A percentile compares a stretch with the other conserved stretches of the same genome.
Evolutionary conservation across 768 basidiomycete species (phyloP).

Genomic region (Pulveroboletus sp.): DNA sequence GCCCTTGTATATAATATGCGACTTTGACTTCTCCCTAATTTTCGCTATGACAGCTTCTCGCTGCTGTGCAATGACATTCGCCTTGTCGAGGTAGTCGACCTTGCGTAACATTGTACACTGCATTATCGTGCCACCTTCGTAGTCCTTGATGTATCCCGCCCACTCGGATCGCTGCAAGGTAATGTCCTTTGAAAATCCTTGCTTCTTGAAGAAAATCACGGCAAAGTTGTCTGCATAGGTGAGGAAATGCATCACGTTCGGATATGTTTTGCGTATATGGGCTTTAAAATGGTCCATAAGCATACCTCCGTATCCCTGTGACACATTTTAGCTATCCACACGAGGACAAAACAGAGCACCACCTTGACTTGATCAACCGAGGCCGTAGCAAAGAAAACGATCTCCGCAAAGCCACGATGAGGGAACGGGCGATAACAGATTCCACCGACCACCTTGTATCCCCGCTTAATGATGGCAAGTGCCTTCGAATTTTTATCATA

Average conservation of each 20-base stretch:
- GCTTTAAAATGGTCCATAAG: conserved; percentile 98
- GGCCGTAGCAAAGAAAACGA: conserved; percentile 97
- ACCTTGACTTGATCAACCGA: conserved; percentile 98
- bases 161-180: conserved; percentile 85
- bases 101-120: conserved; percentile 94
- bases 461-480: conserved; percentile 91
- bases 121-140: conserved; percentile 99
- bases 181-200: conserved; percentile 98
- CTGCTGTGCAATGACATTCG: conserved; percentile 69
- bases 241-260: conserved; percentile 88
- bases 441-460: conserved; percentile 93
- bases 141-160: conserved; percentile 99
- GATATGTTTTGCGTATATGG: conserved; percentile 78
- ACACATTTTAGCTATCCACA: background rate
- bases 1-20: conserved; percentile 82
- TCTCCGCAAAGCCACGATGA: conserved; percentile 93
- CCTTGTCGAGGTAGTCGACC: conserved; percentile 83
- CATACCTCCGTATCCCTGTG: conserved; percentile 93
- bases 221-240: conserved; percentile 99
- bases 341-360: conserved; percentile 15
- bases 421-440: conserved; percentile 97
- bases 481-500: conserved; percentile 90
- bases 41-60: conserved; percentile 86
- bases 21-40: conserved; percentile 80
- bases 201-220: conserved; percentile 98